Percentiles rank a stretch among this genome's conserved stretches.
Conservation (phyloP, 345 rosid genomes). For the Corymbia maculata region DNA sequence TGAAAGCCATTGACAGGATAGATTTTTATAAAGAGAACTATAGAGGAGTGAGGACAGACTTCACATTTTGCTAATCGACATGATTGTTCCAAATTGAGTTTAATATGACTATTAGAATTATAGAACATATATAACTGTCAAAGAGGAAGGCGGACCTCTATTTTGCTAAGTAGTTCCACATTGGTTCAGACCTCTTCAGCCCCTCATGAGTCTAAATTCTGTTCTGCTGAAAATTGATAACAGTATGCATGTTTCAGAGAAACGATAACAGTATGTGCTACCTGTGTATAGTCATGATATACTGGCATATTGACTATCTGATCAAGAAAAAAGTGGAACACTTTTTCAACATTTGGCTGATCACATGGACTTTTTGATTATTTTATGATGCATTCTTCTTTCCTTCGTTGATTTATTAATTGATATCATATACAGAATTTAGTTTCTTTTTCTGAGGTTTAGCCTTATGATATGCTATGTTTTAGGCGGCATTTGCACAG, state of each 20-base stretch:
- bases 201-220: neutral
- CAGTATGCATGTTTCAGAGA: neutral
- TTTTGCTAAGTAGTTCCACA: neutral
- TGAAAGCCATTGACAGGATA: neutral
- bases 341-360: neutral
- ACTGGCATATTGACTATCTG: neutral
- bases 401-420: neutral
- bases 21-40: neutral
- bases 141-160: neutral
- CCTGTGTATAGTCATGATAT: neutral
- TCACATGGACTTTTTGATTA: neutral
- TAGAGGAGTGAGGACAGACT: neutral
- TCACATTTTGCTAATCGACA: neutral
- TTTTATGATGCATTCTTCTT: neutral
- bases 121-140: neutral
- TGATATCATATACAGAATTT: neutral
- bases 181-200: neutral
- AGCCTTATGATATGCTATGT: neutral
- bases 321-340: neutral
- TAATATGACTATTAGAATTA: neutral
- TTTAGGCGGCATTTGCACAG: slow-evolving; percentile 47
- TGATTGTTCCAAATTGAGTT: neutral
- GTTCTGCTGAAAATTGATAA: neutral
- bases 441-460: neutral
- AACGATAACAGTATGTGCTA: neutral